Evolutionary conservation across 352 stramenopile genomes (phyloP).

Genomic region (Phytophthora nicotianae): DNA sequence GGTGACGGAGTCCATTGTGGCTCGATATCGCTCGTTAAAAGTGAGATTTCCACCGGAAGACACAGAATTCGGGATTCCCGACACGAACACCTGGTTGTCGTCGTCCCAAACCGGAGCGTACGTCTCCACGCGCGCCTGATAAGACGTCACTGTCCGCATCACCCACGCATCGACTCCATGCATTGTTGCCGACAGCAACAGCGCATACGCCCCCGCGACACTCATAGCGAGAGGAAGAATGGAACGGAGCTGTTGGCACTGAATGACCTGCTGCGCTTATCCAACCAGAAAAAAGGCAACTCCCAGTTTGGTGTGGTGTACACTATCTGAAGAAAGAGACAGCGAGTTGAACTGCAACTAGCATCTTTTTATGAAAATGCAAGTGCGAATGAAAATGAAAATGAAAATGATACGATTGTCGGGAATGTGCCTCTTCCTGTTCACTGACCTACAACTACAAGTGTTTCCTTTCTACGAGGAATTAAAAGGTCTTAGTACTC

Average conservation of each 20-base stretch:
- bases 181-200: conserved; percentile 3
- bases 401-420: conserved; percentile 21
- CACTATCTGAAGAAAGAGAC: conserved; percentile 11
- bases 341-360: conserved; percentile 1
- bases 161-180: conserved; percentile 30
- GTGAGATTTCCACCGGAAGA: conserved; percentile 17
- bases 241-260: conserved; percentile 10
- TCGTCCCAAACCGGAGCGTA: conserved; percentile 57
- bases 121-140: conserved; percentile 65
- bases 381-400: conserved; percentile 1
- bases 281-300: conserved; percentile 2
- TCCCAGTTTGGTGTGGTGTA: conserved; percentile 5
- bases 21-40: conserved; percentile 54
- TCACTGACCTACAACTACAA: conserved; percentile 38
- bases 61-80: conserved; percentile 30
- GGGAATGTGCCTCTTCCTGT: conserved; percentile 14
- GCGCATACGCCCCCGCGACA: background rate
- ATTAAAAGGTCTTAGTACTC: conserved; percentile 28
- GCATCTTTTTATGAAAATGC: background rate
- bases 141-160: conserved; percentile 57
- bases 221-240: conserved; percentile 3
- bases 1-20: conserved; percentile 68
- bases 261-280: conserved; percentile 15
- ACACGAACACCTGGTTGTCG: conserved; percentile 52
- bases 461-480: conserved; percentile 20